Conservation (phyloP, 2,329 filamentous ascomycete species). For the Penicillium hesseltinei region DNA sequence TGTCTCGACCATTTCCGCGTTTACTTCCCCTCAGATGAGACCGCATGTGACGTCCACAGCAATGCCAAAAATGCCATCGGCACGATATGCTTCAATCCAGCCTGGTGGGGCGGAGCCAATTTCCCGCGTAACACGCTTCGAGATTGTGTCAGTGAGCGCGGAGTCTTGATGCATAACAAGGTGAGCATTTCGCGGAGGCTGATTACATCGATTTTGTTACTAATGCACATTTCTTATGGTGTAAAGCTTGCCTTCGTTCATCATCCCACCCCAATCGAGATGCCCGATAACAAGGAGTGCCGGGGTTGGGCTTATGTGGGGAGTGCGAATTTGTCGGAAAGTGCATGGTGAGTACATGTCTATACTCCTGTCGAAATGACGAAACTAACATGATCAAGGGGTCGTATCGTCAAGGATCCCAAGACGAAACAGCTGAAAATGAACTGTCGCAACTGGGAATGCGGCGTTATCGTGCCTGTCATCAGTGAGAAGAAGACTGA, state of each 20-base stretch:
- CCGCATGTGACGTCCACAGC: constrained; percentile 61
- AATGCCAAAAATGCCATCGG: constrained; percentile 53
- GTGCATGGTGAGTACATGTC: constrained; percentile 70
- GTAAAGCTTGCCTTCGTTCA: constrained; percentile 25
- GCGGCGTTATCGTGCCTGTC: constrained; percentile 75
- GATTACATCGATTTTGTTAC: not conserved
- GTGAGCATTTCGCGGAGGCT: constrained; percentile 44
- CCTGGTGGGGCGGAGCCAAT: constrained; percentile 65
- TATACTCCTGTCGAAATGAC: not conserved
- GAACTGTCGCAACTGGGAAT: constrained; percentile 92
- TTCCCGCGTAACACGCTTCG: constrained; percentile 73
- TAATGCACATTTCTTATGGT: not conserved
- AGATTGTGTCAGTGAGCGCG: constrained; percentile 70
- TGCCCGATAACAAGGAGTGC: constrained; percentile 25
- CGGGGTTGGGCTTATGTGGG: constrained; percentile 80
- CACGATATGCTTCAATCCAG: constrained; percentile 74
- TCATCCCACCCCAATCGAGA: constrained; percentile 20
- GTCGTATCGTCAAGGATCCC: constrained; percentile 70
- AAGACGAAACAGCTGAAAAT: constrained; percentile 68
- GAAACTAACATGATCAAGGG: constrained; percentile 54
- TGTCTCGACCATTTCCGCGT: constrained; percentile 61
- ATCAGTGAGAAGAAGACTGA: constrained; percentile 23
- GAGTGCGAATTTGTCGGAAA: constrained; percentile 88
- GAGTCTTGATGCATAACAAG: constrained; percentile 87
- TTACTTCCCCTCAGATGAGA: constrained; percentile 76